A percentile compares a stretch with the other conserved stretches of the same genome.
Conservation (phyloP, 2,329 filamentous ascomycete species). For the Scedosporium apiospermum region DNA sequence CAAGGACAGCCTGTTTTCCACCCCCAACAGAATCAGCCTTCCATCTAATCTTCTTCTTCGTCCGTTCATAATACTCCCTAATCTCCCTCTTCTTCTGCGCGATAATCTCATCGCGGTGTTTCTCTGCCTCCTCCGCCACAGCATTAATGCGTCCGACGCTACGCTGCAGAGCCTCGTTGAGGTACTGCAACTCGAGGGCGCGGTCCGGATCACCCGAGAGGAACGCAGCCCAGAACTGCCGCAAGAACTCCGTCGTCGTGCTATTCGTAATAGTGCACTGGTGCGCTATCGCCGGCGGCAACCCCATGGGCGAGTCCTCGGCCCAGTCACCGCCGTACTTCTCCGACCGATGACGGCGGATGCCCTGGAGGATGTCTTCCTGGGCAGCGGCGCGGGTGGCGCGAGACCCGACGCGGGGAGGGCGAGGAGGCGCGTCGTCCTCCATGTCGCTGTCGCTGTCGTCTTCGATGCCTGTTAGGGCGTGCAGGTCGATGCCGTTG, state of each 20-base stretch:
- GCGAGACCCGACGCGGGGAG: slow-evolving; percentile 58
- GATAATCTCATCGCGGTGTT: slow-evolving; percentile 58
- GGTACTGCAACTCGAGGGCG: slow-evolving; percentile 68
- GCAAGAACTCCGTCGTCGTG: slow-evolving; percentile 90
- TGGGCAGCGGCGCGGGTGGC: slow-evolving; percentile 55
- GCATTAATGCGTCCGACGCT: slow-evolving; percentile 71
- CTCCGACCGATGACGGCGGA: slow-evolving; percentile 52
- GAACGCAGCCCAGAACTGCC: slow-evolving; percentile 93
- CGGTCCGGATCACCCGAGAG: slow-evolving; percentile 78
- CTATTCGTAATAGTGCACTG: slow-evolving; percentile 67
- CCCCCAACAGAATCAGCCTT: slow-evolving; percentile 62
- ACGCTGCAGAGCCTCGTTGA: slow-evolving; percentile 71
- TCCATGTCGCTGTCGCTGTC: slow-evolving; percentile 61
- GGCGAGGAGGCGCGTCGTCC: slow-evolving; percentile 14
- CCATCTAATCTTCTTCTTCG: slow-evolving; percentile 63
- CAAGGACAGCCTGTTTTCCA: slow-evolving; percentile 64
- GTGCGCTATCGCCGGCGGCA: slow-evolving; percentile 44
- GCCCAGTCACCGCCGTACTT: slow-evolving; percentile 42
- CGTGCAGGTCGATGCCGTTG: slow-evolving; percentile 50
- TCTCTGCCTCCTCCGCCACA: slow-evolving; percentile 72
- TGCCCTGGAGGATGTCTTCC: slow-evolving; percentile 54
- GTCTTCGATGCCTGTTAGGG: slow-evolving; percentile 58
- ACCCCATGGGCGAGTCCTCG: slow-evolving; percentile 40
- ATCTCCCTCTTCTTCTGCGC: slow-evolving; percentile 60
- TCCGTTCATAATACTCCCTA: slow-evolving; percentile 58